A percentile compares a stretch with the other conserved stretches of the same genome.
Conservation (phyloP, 2,329 filamentous ascomycete genomes). For the Fusarium verrucosum region DNA sequence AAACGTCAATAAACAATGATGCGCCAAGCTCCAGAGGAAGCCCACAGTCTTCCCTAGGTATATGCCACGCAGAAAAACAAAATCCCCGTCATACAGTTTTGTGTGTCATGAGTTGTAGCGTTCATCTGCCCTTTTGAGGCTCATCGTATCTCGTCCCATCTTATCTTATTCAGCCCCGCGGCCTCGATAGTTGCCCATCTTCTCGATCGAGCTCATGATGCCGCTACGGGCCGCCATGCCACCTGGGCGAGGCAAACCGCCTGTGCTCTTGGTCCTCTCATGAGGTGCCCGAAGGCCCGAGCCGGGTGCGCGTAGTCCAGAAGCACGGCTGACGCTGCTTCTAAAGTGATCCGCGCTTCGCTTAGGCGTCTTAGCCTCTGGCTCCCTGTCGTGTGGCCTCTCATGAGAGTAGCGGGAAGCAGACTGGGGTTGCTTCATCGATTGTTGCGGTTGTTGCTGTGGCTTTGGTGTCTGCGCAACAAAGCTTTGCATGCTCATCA, state of each 20-base stretch:
- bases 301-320: constrained; percentile 70
- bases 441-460: constrained; percentile 34
- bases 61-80: constrained; percentile 36
- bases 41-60: constrained; percentile 9
- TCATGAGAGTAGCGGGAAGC: constrained; percentile 37
- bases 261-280: constrained; percentile 57
- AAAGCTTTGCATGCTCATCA: constrained; percentile 74
- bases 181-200: constrained; percentile 76
- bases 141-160: constrained; percentile 8
- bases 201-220: constrained; percentile 86
- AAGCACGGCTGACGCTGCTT: constrained; percentile 64
- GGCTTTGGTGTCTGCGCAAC: constrained; percentile 45
- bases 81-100: constrained; percentile 37
- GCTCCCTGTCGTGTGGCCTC: constrained; percentile 35
- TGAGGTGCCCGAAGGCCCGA: constrained; percentile 56
- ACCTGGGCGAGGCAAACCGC: constrained; percentile 60
- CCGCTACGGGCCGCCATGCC: constrained; percentile 65
- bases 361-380: constrained; percentile 50
- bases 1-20: constrained; percentile 25
- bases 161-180: constrained; percentile 48
- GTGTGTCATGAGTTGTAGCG: constrained; percentile 37
- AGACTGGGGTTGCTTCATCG: constrained; percentile 32
- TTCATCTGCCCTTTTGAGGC: constrained; percentile 21
- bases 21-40: constrained; percentile 24
- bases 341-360: constrained; percentile 41